Base-by-base conservation (phyloP, 208 protist genomes). In the Strigomonas culicis region DNA sequence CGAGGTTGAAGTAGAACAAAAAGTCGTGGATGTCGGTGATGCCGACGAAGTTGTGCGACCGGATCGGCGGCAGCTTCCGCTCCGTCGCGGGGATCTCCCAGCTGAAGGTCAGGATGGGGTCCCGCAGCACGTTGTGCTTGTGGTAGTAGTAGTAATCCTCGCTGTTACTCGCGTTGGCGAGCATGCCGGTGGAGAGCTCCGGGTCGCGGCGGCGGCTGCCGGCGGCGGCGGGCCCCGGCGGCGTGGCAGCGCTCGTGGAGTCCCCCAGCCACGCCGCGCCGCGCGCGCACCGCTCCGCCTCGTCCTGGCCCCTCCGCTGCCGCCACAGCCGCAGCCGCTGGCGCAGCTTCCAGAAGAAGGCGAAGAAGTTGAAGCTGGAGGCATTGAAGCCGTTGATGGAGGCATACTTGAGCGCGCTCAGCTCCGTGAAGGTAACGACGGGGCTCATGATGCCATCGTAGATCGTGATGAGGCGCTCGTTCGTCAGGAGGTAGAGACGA, bases 11-110 rank as follows among this genome's bases (percentile, higher is more conserved):
- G 55, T 81, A 83, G 15, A 74, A 49, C 8, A 88, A 41, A 31
- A 88, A 88, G 44, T 77, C 72, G 41, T 72, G 28, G 24, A 80
- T 30, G 55, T 80, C 30, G 6, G 44, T 52, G 39, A 88, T 69
- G 50, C 59, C 72, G 6, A 74, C 56, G 39, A 88, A 88, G 46
- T 68, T 82, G 43, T 88, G 74, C 24, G 68, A 79, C 36, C 75
- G 75, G 57, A 82, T 84, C 4, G 63, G 71, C 15, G 78, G 82
- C 62, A 88, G 60, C 69, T 80, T 82, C 10, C 82, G 77, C 59
- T 84, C 78, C 63, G 60, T 70, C 24, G 77, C 63, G 30, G 78
- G 82, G 0, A 84, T 59, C 67, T 88, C 82, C 82, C 82, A 88
- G 0, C 74, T 82, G 58, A 88, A 84, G 19, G 66, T 75, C 4